Evolutionary conservation across 140 eudicot species (phyloP).

Genomic region (Stevia rebaudiana): DNA sequence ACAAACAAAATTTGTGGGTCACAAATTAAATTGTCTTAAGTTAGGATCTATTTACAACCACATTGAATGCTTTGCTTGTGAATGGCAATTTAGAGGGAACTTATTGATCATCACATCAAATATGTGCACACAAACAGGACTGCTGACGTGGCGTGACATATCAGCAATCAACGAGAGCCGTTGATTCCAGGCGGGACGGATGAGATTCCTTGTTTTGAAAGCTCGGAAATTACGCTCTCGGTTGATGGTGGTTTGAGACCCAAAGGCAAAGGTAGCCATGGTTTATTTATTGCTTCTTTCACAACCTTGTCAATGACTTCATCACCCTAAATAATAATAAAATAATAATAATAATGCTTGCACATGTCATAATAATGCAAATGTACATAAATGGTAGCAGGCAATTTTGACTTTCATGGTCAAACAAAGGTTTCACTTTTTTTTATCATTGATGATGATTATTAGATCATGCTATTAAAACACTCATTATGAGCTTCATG

Average conservation of each 20-base stretch:
- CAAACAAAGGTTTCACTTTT: slow-evolving; percentile 9
- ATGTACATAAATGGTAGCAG: slow-evolving; percentile 17
- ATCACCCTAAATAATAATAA: slow-evolving; percentile 48
- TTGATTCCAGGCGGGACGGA: slow-evolving; percentile 45
- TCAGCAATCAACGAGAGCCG: slow-evolving; percentile 37
- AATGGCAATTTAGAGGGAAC: neutral
- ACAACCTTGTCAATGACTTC: slow-evolving; percentile 74
- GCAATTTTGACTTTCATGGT: slow-evolving; percentile 4
- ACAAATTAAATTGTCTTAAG: neutral
- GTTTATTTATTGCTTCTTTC: slow-evolving; percentile 86
- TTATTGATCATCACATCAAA: slow-evolving; percentile 34
- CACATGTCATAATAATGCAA: slow-evolving; percentile 10
- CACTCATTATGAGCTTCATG: neutral
- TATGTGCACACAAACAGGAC: neutral
- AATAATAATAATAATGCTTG: slow-evolving; percentile 15
- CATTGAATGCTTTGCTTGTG: neutral
- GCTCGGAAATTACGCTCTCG: slow-evolving; percentile 63
- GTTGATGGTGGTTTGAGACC: slow-evolving; percentile 89
- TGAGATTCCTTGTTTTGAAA: slow-evolving; percentile 67
- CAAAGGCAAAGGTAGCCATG: slow-evolving; percentile 73
- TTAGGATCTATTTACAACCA: slow-evolving; percentile 6
- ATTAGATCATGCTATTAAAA: neutral
- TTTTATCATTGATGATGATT: slow-evolving; percentile 7
- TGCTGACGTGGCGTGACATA: slow-evolving; percentile 12
- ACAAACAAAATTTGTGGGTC: neutral